Base-by-base conservation (phyloP, 2,329 filamentous ascomycete species). In the Acephala macrosclerotiorum region DNA sequence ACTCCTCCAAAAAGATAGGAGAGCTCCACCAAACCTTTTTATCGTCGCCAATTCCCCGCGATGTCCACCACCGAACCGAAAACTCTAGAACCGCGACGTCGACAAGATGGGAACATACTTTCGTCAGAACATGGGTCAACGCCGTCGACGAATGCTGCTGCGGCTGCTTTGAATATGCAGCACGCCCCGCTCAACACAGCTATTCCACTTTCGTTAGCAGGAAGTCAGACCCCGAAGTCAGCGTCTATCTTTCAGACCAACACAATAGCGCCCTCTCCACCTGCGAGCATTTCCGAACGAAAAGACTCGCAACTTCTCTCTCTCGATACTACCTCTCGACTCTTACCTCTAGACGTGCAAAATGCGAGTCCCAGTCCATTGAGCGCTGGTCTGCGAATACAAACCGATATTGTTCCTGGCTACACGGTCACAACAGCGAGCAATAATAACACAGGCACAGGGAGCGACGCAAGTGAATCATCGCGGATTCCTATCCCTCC, bases 261-360 rank as follows among this genome's bases (percentile, higher is more conserved):
- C 66, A 80, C 78, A 16, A 80, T 77, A 71, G 77, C 79, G 26
- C 79, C 80, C 49, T 80, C 79, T 11, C 71, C 74, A 16, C 70
- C 73, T 51, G 72, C 71, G 36, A 70, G 58, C 42, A 18, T 56
- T 45, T 62, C 66, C 38, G 51, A 61, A 60, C 62, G 49, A 67
- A 55, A 35, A 35, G 47, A 63, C 26, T 64, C 61, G 11, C 67
- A 58, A 45, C 70, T 75, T 33, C 47, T 64, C 29, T 67, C 58
- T 40, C 70, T 75, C 45, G 69, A 76, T 64, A 75, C 72, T 16
- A 51, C 68, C 29, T 66, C 71, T 11, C 69, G 63, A 45, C 65
- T 69, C 47, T 58, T 65, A 22, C 53, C 67, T 53, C 53, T 60
- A 64, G 70, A 71, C 42, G 60, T 57, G 16, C 57, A 61, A 4